Evolutionary conservation across 352 stramenopile genomes (phyloP), one percentile per base, ranked within the genome.

Genomic region (Discostella stelligera): DNA sequence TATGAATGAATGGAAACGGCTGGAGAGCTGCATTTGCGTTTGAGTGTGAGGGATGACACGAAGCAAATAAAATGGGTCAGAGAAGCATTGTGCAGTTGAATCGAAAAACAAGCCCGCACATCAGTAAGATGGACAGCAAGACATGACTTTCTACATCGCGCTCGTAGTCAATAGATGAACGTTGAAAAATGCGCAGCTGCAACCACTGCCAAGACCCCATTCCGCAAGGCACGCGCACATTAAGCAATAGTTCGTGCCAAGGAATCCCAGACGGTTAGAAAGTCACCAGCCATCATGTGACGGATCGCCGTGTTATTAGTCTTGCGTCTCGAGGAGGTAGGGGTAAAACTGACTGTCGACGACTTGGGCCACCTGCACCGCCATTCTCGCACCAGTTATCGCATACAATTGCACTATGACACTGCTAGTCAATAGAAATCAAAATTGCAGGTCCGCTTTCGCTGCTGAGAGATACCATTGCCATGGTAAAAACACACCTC

Each of bases 1-100:
- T 82, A 74, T 83, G 37, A 79, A 52, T 83, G 16, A 23, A 63
- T 39, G 25, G 66, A 39, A 63, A 59, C n/a, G 21, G 37, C 3
- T 58, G 41, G 46, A 52, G 9, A 69, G 49, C 32, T 41, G 32
- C 32, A 41, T 41, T 41, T 41, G 32, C n/a, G n/a, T n/a, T n/a
- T n/a, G n/a, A n/a, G n/a, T n/a, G 32, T 41, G 37, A 14, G 7
- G 37, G 37, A 44, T 44, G 37, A 14, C 1, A 44, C 13, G 37
- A 44, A 44, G 13, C 37, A 44, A 44, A 44, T 44, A 14, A 10
- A 14, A 44, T 44, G 37, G 37, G 37, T 44, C 0, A 44, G 37
- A 44, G 37, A 44, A 2, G 37, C 37, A 44, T 44, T 44, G 3
- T 44, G 37, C 37, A 44, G 37, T 14, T 44, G 37, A 44, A 44